Percentiles rank a stretch among this genome's conserved stretches.
These are phyloP conservation scores for Neurospora sp. DNA, from an alignment of 495 filamentous ascomycete species.

Conservation along the genomic window DNA sequence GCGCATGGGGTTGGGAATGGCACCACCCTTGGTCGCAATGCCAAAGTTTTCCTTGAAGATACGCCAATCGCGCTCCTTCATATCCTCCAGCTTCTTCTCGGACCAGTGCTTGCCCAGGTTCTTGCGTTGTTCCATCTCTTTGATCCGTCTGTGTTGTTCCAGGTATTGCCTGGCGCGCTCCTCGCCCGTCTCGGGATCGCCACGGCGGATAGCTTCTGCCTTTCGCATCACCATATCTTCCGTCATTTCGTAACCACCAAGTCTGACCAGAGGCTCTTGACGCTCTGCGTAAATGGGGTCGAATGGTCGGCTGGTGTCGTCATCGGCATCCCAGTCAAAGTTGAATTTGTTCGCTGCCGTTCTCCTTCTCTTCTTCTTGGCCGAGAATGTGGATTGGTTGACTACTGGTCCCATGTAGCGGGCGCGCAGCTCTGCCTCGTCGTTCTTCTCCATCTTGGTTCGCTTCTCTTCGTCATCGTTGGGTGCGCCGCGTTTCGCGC, in stretches of 20 bases:
- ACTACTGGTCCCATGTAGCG: conserved; percentile 90
- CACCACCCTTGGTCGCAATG: conserved; percentile 80
- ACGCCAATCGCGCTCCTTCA: conserved; percentile 97
- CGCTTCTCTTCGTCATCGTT: conserved; percentile 43
- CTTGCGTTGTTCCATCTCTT: conserved; percentile 68
- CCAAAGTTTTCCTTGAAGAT: conserved; percentile 99
- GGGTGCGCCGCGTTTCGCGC: conserved; percentile 18
- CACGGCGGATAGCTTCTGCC: conserved; percentile 63
- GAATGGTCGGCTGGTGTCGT: conserved; percentile 85
- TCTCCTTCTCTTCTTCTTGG: conserved; percentile 90
- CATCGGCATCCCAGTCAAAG: conserved; percentile 95
- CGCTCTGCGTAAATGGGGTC: conserved; percentile 78
- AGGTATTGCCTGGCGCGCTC: conserved; percentile 70
- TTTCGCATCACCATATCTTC: conserved; percentile 64
- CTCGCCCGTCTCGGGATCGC: conserved; percentile 71
- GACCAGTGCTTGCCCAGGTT: conserved; percentile 85
- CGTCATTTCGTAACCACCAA: conserved; percentile 72
- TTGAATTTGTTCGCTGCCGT: conserved; percentile 98
- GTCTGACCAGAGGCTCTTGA: conserved; percentile 53
- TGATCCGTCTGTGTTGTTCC: conserved; percentile 55
- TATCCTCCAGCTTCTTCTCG: conserved; percentile 88
- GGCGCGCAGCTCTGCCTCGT: conserved; percentile 67
- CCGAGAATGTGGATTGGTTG: conserved; percentile 81
- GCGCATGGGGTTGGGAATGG: conserved; percentile 93
- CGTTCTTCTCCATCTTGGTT: conserved; percentile 54